phyloP scores from a whole-genome alignment of 192 early-diverging fungal genomes.

The Linderina pennispora region DNA sequence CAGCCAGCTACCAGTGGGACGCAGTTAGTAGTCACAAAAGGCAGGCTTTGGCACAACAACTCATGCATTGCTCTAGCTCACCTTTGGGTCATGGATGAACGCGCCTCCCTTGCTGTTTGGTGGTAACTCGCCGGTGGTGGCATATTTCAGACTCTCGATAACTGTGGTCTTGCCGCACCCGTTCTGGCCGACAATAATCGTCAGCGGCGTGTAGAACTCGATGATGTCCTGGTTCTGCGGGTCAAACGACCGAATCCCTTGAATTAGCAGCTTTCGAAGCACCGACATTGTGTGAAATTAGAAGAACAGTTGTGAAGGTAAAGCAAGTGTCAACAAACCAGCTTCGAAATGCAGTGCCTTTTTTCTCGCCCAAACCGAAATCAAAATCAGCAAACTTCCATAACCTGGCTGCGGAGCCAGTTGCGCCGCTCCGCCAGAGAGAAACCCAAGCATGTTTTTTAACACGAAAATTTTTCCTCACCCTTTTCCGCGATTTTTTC shows the following conservation, averaged over 20 bases:
- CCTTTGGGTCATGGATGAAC: conserved; percentile 95
- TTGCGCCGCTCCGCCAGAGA: too few species aligned
- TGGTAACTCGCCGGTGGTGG: conserved; percentile 85
- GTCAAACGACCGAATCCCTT: conserved; percentile 91
- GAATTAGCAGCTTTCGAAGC: conserved; percentile 66
- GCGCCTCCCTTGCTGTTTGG: conserved; percentile 81
- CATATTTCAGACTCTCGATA: conserved; percentile 95
- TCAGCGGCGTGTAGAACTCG: conserved; percentile 84
- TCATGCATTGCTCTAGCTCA: too few species aligned
- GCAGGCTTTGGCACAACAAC: too few species aligned
- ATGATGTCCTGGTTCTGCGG: conserved; percentile 66
- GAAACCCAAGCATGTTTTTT: background rate
- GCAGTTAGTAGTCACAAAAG: conserved; percentile 15
- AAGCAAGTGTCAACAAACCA: background rate
- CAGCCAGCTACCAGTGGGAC: conserved; percentile 49
- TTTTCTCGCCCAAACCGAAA: background rate
- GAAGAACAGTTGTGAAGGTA: too few species aligned
- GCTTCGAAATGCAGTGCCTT: background rate
- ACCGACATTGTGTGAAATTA: conserved; percentile 46
- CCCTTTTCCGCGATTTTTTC: too few species aligned
- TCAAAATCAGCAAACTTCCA: background rate
- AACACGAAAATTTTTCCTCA: too few species aligned
- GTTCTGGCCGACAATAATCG: conserved; percentile 93
- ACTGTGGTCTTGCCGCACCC: conserved; percentile 98
- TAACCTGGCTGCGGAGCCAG: background rate